These are phyloP conservation scores for Plasmodium vinckei DNA, from an alignment of 169 alveolate genomes.

Conservation along the genomic window DNA sequence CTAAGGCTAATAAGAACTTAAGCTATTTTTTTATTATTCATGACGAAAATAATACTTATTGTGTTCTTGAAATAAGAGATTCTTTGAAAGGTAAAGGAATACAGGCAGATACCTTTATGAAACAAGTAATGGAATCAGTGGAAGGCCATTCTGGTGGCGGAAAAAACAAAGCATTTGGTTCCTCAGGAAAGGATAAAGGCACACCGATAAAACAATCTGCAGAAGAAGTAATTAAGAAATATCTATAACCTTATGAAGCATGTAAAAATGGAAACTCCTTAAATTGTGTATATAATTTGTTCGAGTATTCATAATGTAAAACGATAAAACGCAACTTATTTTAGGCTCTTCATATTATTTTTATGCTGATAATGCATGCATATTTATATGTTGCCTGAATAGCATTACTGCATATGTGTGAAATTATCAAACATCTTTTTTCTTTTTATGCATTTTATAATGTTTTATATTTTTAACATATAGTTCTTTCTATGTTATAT, in stretches of 20 bases:
- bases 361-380: too few relatives aligned
- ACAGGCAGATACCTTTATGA: constrained; percentile 75
- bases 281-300: too few relatives aligned
- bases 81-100: constrained; percentile 54
- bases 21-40: constrained; percentile 65
- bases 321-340: too few relatives aligned
- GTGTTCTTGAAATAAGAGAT: constrained; percentile 74
- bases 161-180: constrained; percentile 72
- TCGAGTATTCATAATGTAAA: too few relatives aligned
- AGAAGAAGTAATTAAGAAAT: constrained; percentile 24
- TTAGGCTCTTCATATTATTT: too few relatives aligned
- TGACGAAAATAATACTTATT: constrained; percentile 66
- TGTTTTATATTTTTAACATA: too few relatives aligned
- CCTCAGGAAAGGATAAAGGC: constrained; percentile 45
- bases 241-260: not conserved
- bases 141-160: constrained; percentile 75
- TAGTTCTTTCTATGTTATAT: too few relatives aligned
- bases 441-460: too few relatives aligned
- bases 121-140: constrained; percentile 60
- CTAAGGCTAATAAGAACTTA: constrained; percentile 28
- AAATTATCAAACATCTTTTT: too few relatives aligned
- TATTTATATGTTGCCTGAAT: too few relatives aligned
- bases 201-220: constrained; percentile 16
- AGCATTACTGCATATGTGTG: too few relatives aligned
- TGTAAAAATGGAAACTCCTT: too few relatives aligned